Base-by-base conservation (phyloP, 768 basidiomycete genomes). In the Phylloporus sp. region DNA sequence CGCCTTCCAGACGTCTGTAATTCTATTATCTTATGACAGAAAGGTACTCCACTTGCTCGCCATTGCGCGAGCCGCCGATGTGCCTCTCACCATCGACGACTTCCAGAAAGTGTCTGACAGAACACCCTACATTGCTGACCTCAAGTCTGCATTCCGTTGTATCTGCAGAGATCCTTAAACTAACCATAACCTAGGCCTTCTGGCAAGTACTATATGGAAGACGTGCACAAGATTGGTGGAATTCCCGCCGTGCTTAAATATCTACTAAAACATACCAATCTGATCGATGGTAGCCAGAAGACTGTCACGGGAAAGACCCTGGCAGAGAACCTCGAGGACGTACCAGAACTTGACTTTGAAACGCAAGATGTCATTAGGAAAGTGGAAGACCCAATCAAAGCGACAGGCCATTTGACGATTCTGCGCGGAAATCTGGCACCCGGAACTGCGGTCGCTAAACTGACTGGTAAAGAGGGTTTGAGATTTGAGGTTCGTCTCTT, bases 231-330 rank as follows among this genome's bases (percentile, higher is more conserved):
- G 55, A 82, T 87, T 52, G 91, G 92, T 26, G 91, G 91, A 51
- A 80, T 92, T 47, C 92, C 91, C 0, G 88, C 88, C 2, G 77
- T 93, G 46, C 69, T 93, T 53, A 93, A 92, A 70, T 92, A 91
- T 66, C 77, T 93, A 36, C 72, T 91, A 43, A 85, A 87, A 58
- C 73, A 88, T 64, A 87, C 86, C 11, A 75, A 86, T 64, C 73
- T 93, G 53, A 86, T 93, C 55, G 87, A 92, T 64, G 89, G 90
- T 34, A 80, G 75, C 53, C 86, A 88, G 60, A 71, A 93, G 68
- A 97, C 94, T 31, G 88, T 95, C 36, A 97, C 93, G 12, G 94
- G 94, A 47, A 91, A 85, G 71, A 94, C 92, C 2, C 74, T 97
- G 35, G 87, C 88, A 13, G 83, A 94, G 70, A 95, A 97, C 69